Evolutionary conservation across 2,329 filamentous ascomycete genomes (phyloP).

Genomic region (Paecilomyces formosus): DNA sequence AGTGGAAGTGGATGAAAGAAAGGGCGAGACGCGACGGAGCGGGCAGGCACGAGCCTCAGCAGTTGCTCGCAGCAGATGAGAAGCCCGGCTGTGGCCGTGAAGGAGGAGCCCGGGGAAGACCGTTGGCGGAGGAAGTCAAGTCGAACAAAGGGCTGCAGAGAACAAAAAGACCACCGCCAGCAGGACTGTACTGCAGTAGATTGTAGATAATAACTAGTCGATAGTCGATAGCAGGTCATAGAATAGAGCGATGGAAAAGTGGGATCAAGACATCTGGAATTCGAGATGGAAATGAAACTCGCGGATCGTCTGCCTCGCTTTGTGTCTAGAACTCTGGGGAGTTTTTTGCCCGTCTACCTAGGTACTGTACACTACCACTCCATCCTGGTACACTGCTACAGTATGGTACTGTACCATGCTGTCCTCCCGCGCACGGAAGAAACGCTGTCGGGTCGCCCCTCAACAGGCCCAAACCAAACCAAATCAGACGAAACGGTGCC

Average conservation of each 20-base stretch:
- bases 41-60: not conserved
- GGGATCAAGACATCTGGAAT: not conserved
- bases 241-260: not conserved
- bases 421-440: not conserved
- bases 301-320: not conserved
- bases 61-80: too few relatives aligned
- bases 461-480: too few relatives aligned
- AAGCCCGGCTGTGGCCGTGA: too few relatives aligned
- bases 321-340: not conserved
- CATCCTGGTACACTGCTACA: too few relatives aligned
- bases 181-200: too few relatives aligned
- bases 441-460: not conserved
- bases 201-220: too few relatives aligned
- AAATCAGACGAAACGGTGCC: not conserved
- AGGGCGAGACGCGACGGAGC: not conserved
- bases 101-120: too few relatives aligned
- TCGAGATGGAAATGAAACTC: not conserved
- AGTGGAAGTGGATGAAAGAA: not conserved
- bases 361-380: too few relatives aligned
- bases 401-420: too few relatives aligned
- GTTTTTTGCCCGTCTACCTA: not conserved
- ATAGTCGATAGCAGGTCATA: too few relatives aligned
- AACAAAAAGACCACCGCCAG: not conserved
- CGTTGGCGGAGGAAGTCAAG: not conserved
- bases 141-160: not conserved